Percentiles rank a stretch among this genome's conserved stretches.
These are phyloP conservation scores for Ballota nigra DNA, from an alignment of 257 asterid genomes.

Conservation along the genomic window DNA sequence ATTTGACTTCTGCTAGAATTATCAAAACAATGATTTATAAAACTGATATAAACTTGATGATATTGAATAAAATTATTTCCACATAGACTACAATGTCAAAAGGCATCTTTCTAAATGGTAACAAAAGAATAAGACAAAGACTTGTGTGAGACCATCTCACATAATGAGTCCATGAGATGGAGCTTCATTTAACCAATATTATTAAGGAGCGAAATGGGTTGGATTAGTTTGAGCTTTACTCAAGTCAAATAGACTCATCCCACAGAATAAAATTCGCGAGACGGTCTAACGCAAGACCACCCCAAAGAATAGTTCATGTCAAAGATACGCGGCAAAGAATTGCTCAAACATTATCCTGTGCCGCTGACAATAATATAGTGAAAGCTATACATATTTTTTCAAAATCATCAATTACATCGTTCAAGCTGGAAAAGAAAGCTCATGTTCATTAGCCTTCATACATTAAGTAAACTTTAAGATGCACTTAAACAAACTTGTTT, in stretches of 20 bases:
- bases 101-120: neutral
- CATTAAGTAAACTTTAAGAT: neutral
- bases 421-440: neutral
- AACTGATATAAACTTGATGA: conserved; percentile 7
- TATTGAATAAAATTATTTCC: neutral
- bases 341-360: neutral
- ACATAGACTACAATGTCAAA: neutral
- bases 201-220: too few relatives aligned
- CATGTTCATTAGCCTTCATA: neutral
- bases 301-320: too few relatives aligned
- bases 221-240: too few relatives aligned
- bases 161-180: too few relatives aligned
- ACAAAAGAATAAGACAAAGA: neutral
- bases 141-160: too few relatives aligned
- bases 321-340: neutral
- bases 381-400: neutral
- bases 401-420: neutral
- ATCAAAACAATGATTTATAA: neutral
- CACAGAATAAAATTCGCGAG: too few relatives aligned
- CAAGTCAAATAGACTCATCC: too few relatives aligned
- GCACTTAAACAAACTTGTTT: neutral
- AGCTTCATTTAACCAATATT: too few relatives aligned
- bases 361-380: conserved; percentile 2
- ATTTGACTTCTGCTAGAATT: conserved; percentile 36
- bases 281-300: too few relatives aligned